A percentile compares a stretch with the other conserved stretches of the same genome.
Evolutionary conservation across 257 asterid species (phyloP).

Genomic region (Solanum paucissectum): DNA sequence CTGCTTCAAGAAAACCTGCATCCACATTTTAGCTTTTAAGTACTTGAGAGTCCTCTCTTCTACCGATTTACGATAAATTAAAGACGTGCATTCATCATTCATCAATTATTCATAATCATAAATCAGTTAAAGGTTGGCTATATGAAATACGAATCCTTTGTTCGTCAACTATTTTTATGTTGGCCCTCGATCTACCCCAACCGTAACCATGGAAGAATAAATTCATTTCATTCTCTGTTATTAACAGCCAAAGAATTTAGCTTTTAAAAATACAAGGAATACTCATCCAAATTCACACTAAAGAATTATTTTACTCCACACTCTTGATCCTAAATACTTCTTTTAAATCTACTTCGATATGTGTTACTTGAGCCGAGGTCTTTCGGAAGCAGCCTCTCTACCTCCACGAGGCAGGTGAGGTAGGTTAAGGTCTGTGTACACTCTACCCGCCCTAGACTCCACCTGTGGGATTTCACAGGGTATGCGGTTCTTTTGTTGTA

Average conservation of each 20-base stretch:
- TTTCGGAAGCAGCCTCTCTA: not conserved
- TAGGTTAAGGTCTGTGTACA: not conserved
- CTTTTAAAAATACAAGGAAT: not conserved
- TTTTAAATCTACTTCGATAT: not conserved
- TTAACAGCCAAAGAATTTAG: not conserved
- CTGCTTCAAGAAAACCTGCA: conserved; percentile 95
- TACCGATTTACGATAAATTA: not conserved
- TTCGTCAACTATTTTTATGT: not conserved
- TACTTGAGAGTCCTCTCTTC: not conserved
- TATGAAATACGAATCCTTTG: not conserved
- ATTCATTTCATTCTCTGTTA: not conserved
- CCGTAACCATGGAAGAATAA: not conserved
- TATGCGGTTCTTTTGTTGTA: not conserved
- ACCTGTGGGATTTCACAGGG: not conserved
- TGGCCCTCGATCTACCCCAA: not conserved
- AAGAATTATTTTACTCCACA: not conserved
- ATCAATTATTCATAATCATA: not conserved
- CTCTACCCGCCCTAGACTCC: not conserved
- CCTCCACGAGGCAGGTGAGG: not conserved
- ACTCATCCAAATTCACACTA: not conserved
- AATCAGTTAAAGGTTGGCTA: not conserved
- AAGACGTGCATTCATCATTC: not conserved
- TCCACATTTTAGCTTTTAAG: not conserved
- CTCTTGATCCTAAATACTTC: not conserved
- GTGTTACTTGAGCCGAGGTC: not conserved